phyloP scores from a whole-genome alignment of 192 early-diverging fungal genomes.

The Chytriomyces sp. region DNA sequence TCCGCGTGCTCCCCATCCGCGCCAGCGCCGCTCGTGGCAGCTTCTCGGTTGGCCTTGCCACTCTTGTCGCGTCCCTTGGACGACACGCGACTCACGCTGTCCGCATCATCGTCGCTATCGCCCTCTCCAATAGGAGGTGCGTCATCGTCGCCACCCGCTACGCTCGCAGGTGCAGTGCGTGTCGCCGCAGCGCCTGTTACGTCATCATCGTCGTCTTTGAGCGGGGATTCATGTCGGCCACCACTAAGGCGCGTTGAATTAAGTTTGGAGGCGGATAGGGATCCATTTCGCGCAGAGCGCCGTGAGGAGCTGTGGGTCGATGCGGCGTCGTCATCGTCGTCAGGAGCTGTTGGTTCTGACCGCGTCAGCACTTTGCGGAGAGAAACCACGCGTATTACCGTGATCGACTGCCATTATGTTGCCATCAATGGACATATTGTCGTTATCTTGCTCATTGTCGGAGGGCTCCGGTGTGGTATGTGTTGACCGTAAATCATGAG shows the following conservation, averaged over 20 bases:
- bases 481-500: background rate
- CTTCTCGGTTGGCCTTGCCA: background rate
- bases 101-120: conserved; percentile 23
- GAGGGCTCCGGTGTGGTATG: background rate
- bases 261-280: too few species aligned
- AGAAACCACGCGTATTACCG: background rate
- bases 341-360: conserved; percentile 1
- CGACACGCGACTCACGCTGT: conserved; percentile 16
- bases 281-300: too few species aligned
- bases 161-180: too few species aligned
- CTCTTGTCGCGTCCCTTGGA: background rate
- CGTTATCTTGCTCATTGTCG: background rate
- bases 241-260: too few species aligned
- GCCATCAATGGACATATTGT: background rate
- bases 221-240: background rate
- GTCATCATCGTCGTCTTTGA: background rate
- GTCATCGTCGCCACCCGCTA: conserved; percentile 17
- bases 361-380: background rate
- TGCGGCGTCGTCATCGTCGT: conserved; percentile 37
- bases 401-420: background rate
- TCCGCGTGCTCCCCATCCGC: conserved; percentile 3
- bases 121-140: background rate
- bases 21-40: background rate
- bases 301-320: conserved; percentile 16
- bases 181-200: background rate